Conservation (phyloP, 78 protist genomes). For the Isochrysis galbana region DNA sequence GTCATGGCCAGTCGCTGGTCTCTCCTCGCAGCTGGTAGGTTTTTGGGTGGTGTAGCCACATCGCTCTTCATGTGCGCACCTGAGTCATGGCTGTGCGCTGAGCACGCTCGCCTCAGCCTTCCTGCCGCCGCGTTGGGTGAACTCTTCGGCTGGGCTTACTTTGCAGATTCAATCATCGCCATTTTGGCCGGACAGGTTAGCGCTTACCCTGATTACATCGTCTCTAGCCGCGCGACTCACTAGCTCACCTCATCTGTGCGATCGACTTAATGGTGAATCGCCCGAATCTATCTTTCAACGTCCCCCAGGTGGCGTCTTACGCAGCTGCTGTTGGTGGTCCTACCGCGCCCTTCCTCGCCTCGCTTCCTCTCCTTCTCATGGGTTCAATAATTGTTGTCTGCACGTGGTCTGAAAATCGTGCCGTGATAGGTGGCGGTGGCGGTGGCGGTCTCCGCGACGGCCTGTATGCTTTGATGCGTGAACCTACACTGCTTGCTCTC, state of each 20-base stretch:
- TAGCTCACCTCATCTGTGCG: too few relatives aligned
- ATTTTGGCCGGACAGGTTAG: neutral
- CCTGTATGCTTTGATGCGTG: neutral
- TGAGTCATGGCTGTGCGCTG: neutral
- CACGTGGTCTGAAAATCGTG: neutral
- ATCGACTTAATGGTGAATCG: too few relatives aligned
- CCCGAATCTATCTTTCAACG: too few relatives aligned
- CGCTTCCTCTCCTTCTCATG: neutral
- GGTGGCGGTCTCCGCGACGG: neutral
- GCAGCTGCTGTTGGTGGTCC: neutral
- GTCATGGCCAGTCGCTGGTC: neutral
- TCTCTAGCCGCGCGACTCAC: too few relatives aligned
- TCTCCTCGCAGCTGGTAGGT: neutral
- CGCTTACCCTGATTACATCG: too few relatives aligned
- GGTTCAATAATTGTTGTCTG: neutral
- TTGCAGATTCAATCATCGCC: neutral
- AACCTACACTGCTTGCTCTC: neutral
- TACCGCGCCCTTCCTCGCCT: neutral
- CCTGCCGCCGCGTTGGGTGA: neutral
- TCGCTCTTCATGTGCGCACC: neutral
- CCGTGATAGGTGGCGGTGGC: neutral
- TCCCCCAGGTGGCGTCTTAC: neutral
- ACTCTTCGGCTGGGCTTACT: neutral
- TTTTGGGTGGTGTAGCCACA: neutral
- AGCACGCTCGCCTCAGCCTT: neutral